Evolutionary conservation across 139 green algal genomes (phyloP), one percentile per base, ranked within the genome.

Genomic region (Tetradesmus lagerheimii): DNA sequence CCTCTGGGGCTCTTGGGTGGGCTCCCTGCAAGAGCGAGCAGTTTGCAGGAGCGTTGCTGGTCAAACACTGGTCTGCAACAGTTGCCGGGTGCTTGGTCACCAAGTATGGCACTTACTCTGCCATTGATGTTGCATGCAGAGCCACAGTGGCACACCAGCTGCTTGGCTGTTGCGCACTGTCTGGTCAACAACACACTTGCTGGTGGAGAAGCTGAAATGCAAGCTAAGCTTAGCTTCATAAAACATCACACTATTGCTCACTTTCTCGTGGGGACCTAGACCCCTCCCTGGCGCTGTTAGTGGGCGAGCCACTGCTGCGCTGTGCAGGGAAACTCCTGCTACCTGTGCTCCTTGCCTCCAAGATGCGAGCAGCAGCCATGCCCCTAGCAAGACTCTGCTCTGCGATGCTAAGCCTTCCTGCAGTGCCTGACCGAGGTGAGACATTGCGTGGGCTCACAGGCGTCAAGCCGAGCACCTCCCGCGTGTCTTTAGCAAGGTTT

Each of bases 321-420:
- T 84, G 23, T 14, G 47, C 4, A 14, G 29, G 23, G 27, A 35
- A 35, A 27, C 66, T 76, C 66, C 29, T 76, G 66, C 66, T 76
- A 27, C 66, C 66, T 76, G 66, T 16, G 80, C 29, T 85, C 53
- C 20, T 71, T 41, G 80, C 80, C 50, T 71, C 45, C 43, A 85
- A 43, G 38, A 85, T 85, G 41, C 80, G 50, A 39, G 80, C 29
- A 31, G 64, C 53, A 41, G 80, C 80, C 29, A 53, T 35, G 53
- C 43, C 80, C 43, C 43, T 67, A 11, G 80, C 80, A 2, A 85
- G 41, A 45, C 64, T 85, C 80, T 71, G 80, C 29, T 71, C 80
- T 85, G 80, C 80, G 8, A 85, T 5, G 23, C 43, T 27, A 25
- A 34, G 38, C 29, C 38, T 41, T 5, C 29, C 27, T 76, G 66